These are phyloP conservation scores for Magnaporthiopsis rhizophila DNA, from an alignment of 2,329 filamentous ascomycete genomes.

Conservation along the genomic window DNA sequence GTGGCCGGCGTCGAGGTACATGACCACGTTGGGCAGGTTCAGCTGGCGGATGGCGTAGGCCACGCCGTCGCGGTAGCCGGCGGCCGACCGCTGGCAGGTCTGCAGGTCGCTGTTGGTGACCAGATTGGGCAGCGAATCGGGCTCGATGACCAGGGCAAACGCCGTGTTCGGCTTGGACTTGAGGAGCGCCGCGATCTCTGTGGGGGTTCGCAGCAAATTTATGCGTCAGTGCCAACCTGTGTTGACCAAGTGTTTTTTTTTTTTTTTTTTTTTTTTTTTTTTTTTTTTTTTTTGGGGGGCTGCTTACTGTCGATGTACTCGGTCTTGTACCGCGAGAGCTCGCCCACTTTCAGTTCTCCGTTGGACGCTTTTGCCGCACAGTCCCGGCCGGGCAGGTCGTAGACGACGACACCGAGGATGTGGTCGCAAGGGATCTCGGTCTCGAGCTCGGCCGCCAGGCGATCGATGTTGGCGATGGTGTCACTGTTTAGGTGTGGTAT, in stretches of 20 bases:
- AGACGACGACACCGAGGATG: constrained; percentile 45
- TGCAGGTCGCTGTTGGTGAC: constrained; percentile 49
- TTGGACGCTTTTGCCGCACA: constrained; percentile 56
- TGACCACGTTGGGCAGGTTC: constrained; percentile 52
- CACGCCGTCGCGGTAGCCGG: constrained; percentile 45
- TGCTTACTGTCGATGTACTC: constrained; percentile 30
- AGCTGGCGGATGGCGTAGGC: constrained; percentile 47
- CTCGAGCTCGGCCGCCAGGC: constrained; percentile 19
- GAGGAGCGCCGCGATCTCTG: constrained; percentile 41
- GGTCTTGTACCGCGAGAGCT: constrained; percentile 34
- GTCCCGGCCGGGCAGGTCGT: constrained; percentile 51
- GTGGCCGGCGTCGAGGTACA: constrained; percentile 58
- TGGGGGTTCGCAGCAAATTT: constrained; percentile 9
- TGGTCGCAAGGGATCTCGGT: constrained; percentile 26
- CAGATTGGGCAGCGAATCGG: constrained; percentile 54
- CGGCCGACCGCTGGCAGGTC: constrained; percentile 45
- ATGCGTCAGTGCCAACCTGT: neutral
- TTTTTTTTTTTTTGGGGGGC: too few species aligned
- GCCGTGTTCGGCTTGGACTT: constrained; percentile 44
- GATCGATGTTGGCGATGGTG: constrained; percentile 27
- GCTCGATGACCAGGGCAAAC: constrained; percentile 40
- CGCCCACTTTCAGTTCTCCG: constrained; percentile 49
- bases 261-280: too few species aligned
- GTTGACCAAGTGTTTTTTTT: too few species aligned
- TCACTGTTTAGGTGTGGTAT: constrained; percentile 25